phyloP scores from a whole-genome alignment of 1,139 yeast genomes.

The Candida sp. region DNA sequence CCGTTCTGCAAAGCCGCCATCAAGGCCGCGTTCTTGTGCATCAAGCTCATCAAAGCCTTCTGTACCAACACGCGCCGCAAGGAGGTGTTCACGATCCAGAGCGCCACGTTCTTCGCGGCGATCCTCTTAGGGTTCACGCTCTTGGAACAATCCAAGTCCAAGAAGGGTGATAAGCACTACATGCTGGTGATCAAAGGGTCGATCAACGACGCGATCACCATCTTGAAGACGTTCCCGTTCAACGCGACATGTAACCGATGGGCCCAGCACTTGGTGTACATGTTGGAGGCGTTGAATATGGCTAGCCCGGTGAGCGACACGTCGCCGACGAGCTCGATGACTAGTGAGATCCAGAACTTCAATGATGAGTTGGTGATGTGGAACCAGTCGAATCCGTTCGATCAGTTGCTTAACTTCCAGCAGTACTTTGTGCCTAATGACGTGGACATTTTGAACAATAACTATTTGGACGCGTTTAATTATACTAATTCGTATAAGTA shows the following conservation, averaged over 20 bases:
- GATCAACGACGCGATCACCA: constrained; percentile 13
- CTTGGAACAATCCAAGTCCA: constrained; percentile 15
- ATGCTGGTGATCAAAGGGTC: constrained; percentile 16
- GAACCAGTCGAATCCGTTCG: constrained; percentile 15
- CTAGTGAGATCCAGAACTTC: constrained; percentile 12
- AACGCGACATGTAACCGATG: constrained; percentile 16
- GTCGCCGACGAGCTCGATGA: constrained; percentile 5
- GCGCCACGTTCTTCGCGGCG: constrained; percentile 15
- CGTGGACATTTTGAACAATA: constrained; percentile 15
- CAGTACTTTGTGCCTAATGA: constrained; percentile 14
- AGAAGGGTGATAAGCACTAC: constrained; percentile 15
- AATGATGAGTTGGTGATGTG: constrained; percentile 16
- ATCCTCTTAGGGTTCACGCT: constrained; percentile 16
- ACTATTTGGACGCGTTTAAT: constrained; percentile 19
- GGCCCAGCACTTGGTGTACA: constrained; percentile 15
- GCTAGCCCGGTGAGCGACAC: background rate
- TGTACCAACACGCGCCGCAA: constrained; percentile 11
- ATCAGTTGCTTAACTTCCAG: constrained; percentile 16
- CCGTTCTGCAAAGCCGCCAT: constrained; percentile 20
- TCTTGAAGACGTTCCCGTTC: constrained; percentile 12
- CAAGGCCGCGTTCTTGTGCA: constrained; percentile 19
- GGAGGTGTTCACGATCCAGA: constrained; percentile 16
- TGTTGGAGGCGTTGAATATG: constrained; percentile 14
- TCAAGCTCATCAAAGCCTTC: constrained; percentile 16
- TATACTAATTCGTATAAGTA: constrained; percentile 21